phyloP scores from a whole-genome alignment of 495 filamentous ascomycete genomes.

The Penicillium cosmopolitanum region DNA sequence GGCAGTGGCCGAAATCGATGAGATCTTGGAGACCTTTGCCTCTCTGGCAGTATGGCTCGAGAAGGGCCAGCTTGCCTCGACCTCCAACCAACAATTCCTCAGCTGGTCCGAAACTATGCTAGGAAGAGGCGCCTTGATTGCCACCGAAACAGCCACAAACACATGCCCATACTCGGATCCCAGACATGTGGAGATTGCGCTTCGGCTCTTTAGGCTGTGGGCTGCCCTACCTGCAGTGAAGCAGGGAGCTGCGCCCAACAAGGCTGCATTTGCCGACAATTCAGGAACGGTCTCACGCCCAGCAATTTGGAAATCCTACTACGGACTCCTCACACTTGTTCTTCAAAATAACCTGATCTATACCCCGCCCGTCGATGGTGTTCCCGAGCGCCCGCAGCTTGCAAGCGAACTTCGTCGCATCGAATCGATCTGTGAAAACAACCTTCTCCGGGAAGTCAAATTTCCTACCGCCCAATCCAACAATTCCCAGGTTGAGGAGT shows the following conservation, averaged over 20 bases:
- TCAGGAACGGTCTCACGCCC: constrained; percentile 28
- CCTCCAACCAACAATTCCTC: constrained; percentile 55
- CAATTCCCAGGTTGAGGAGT: constrained; percentile 76
- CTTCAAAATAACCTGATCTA: constrained; percentile 42
- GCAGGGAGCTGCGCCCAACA: constrained; percentile 52
- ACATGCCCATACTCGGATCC: constrained; percentile 30
- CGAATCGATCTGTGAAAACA: constrained; percentile 72
- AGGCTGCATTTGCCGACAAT: constrained; percentile 21
- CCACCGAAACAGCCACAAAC: constrained; percentile 56
- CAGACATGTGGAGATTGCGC: constrained; percentile 38
- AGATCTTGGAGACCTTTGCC: constrained; percentile 66
- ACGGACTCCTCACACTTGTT: constrained; percentile 68
- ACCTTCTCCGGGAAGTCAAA: constrained; percentile 70
- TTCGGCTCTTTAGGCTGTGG: constrained; percentile 46
- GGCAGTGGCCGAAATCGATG: constrained; percentile 51
- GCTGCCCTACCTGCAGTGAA: constrained; percentile 44
- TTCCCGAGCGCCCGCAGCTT: constrained; percentile 61
- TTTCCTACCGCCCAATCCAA: constrained; percentile 82
- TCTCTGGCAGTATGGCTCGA: constrained; percentile 64
- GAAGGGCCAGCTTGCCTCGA: constrained; percentile 31
- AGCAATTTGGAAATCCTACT: constrained; percentile 77
- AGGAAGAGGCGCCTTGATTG: constrained; percentile 69
- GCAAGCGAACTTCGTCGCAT: constrained; percentile 72
- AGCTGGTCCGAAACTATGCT: constrained; percentile 80
- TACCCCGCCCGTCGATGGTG: constrained; percentile 31